phyloP scores from a whole-genome alignment of 768 basidiomycete species.

The Neoboletus subvelutipes region DNA sequence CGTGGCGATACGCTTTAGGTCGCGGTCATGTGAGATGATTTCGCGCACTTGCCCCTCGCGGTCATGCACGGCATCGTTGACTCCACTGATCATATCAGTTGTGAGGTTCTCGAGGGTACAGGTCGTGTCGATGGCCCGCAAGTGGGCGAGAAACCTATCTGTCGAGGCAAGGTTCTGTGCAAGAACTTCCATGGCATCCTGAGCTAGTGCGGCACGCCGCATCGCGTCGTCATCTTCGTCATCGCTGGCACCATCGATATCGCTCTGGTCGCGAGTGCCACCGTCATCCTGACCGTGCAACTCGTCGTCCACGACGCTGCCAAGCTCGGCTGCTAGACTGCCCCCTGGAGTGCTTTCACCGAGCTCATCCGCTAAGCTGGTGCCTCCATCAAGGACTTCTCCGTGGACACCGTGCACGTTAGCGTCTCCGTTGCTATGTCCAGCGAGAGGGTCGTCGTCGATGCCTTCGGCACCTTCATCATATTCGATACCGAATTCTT shows the following conservation, averaged over 20 bases:
- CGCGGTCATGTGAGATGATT: constrained; percentile 73
- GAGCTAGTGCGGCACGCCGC: constrained; percentile 25
- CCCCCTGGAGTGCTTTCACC: constrained; percentile 18
- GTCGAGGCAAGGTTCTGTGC: constrained; percentile 74
- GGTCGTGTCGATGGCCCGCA: constrained; percentile 63
- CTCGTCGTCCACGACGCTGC: constrained; percentile 22
- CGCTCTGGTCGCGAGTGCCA: constrained; percentile 13
- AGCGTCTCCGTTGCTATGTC: constrained; percentile 27
- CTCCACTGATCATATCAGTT: constrained; percentile 70
- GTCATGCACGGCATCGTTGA: constrained; percentile 73
- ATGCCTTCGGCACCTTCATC: constrained; percentile 86
- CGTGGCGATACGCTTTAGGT: constrained; percentile 72
- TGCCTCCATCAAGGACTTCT: constrained; percentile 20
- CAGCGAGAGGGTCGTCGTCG: constrained; percentile 38
- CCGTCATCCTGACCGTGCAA: constrained; percentile 10
- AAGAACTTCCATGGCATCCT: constrained; percentile 72
- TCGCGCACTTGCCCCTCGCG: constrained; percentile 82
- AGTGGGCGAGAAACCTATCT: constrained; percentile 70
- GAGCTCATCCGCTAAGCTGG: constrained; percentile 48
- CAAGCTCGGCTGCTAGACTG: constrained; percentile 26
- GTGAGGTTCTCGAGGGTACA: constrained; percentile 64
- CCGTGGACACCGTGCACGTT: constrained; percentile 34
- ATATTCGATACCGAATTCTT: constrained; percentile 88
- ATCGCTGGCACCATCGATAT: constrained; percentile 16
- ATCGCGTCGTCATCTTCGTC: constrained; percentile 30